A percentile compares a stretch with the other conserved stretches of the same genome.
phyloP scores from a whole-genome alignment of 768 basidiomycete species.

The Trametopsis cervina region DNA sequence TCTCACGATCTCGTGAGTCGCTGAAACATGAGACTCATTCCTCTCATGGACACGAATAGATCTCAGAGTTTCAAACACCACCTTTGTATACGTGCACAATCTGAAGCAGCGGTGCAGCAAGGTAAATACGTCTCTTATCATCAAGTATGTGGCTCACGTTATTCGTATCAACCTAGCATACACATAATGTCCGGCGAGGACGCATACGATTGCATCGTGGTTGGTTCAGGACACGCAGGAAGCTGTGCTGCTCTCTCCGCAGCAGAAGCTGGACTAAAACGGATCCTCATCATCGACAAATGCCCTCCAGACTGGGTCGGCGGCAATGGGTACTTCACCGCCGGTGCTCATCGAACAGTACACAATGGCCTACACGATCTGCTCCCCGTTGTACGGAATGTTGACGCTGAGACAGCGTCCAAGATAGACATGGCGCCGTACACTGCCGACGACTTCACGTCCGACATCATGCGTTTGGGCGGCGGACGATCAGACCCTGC shows the following conservation, averaged over 20 bases:
- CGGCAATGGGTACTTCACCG: conserved; percentile 70
- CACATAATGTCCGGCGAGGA: no score
- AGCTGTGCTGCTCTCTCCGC: conserved; percentile 60
- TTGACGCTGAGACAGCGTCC: conserved; percentile 32
- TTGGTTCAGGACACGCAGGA: conserved; percentile 64
- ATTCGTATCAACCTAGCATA: background rate
- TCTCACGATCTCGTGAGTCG: no score
- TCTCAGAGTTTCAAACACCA: no score
- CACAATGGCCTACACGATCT: conserved; percentile 57
- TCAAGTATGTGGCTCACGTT: background rate
- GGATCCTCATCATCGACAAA: conserved; percentile 61
- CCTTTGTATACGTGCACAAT: no score
- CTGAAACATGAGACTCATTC: no score
- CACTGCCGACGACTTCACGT: conserved; percentile 43
- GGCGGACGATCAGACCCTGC: conserved; percentile 39
- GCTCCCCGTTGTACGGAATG: conserved; percentile 45
- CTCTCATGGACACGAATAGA: no score
- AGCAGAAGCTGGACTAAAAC: conserved; percentile 47
- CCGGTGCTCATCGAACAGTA: conserved; percentile 59
- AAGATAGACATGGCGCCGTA: conserved; percentile 56
- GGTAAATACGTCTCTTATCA: background rate
- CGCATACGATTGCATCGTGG: conserved; percentile 47
- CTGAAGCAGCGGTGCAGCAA: no score
- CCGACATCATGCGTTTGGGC: conserved; percentile 57
- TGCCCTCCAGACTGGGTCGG: conserved; percentile 58